Conservation (phyloP, 768 basidiomycete species). For the Cyathus striatus region DNA sequence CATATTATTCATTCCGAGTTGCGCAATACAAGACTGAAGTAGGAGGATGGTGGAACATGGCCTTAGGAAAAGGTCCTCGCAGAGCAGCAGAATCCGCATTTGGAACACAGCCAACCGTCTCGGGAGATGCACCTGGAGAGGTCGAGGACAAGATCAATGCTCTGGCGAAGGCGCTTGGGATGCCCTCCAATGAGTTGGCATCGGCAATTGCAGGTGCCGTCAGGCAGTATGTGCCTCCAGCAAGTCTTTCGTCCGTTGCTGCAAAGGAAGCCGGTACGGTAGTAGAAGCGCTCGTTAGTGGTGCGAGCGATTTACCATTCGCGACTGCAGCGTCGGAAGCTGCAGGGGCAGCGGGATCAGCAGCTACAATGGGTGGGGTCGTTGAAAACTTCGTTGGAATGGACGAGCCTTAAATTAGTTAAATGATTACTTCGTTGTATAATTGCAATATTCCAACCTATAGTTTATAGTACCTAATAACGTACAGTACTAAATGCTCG, state of each 20-base stretch:
- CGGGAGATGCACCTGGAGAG: constrained; percentile 6
- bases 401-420: constrained; percentile 42
- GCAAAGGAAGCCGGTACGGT: constrained; percentile 40
- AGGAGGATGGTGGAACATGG: constrained; percentile 59
- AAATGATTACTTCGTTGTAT: no score
- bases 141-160: constrained; percentile 51
- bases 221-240: constrained; percentile 53
- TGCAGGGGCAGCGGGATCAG: constrained; percentile 2
- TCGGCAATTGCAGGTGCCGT: constrained; percentile 59
- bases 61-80: constrained; percentile 31
- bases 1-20: constrained; percentile 47
- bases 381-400: constrained; percentile 38
- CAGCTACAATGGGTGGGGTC: constrained; percentile 17
- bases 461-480: no score
- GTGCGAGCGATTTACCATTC: constrained; percentile 11
- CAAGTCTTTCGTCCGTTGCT: constrained; percentile 51
- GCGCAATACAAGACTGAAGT: constrained; percentile 46
- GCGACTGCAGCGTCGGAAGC: constrained; percentile 6
- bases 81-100: not conserved
- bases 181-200: constrained; percentile 56
- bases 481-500: no score
- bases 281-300: constrained; percentile 32
- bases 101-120: not conserved
- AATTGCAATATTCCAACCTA: no score
- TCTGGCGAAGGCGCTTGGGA: constrained; percentile 57